phyloP scores from a whole-genome alignment of 2,329 filamentous ascomycete genomes.

The Stagonosporopsis rhizophila region DNA sequence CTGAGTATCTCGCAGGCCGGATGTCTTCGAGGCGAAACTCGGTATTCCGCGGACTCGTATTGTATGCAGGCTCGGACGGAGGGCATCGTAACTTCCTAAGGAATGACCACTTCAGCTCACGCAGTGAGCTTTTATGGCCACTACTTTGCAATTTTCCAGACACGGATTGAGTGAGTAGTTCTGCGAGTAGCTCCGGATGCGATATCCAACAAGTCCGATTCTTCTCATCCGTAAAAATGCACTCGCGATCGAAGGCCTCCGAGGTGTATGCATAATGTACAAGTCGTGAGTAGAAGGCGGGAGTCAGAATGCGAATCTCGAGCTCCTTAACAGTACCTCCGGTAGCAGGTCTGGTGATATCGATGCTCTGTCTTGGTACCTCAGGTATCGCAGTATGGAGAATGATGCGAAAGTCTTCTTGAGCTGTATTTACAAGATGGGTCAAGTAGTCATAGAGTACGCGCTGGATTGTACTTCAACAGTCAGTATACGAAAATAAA shows the following conservation, averaged over 20 bases:
- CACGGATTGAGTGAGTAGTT: conserved; percentile 25
- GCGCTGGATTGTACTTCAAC: conserved; percentile 41
- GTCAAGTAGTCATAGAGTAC: conserved; percentile 51
- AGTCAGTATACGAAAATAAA: conserved; percentile 16
- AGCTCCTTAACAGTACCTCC: conserved; percentile 48
- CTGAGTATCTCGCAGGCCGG: conserved; percentile 46
- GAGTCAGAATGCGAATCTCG: conserved; percentile 67
- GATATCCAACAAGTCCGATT: conserved; percentile 67
- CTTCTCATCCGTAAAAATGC: conserved; percentile 57
- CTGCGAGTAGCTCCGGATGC: conserved; percentile 58
- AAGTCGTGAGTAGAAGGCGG: conserved; percentile 72
- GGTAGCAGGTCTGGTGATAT: conserved; percentile 26
- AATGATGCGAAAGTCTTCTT: conserved; percentile 56
- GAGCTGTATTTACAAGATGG: conserved; percentile 58
- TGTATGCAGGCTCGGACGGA: conserved; percentile 50
- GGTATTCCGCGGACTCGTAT: conserved; percentile 25
- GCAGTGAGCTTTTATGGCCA: conserved; percentile 16
- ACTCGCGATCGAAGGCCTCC: conserved; percentile 68
- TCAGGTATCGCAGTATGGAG: conserved; percentile 61
- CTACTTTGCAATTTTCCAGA: conserved; percentile 41
- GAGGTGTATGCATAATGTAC: conserved; percentile 68
- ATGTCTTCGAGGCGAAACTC: conserved; percentile 45
- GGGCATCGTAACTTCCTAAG: conserved; percentile 51
- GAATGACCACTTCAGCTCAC: conserved; percentile 47
- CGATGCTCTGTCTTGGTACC: conserved; percentile 25